Base-by-base conservation (phyloP, 2,329 filamentous ascomycete species). In the Talaromyces verruculosus region DNA sequence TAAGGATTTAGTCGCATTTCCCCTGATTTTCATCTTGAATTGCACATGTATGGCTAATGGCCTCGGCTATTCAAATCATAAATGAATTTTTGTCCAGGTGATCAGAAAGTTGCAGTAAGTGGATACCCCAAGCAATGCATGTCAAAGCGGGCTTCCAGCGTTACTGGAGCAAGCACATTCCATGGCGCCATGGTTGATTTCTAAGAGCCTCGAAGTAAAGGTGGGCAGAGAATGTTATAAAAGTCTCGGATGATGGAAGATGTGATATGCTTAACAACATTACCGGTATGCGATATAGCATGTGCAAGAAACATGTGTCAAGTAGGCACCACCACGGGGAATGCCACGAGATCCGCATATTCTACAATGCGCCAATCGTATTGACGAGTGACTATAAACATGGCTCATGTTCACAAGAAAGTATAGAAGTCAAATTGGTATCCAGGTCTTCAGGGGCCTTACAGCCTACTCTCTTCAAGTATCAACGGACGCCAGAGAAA, bases 41-140 rank as follows among this genome's bases (percentile, higher is more conserved):
- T 15, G 45, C 59, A 62, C 45, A 49, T 62, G 60, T 62, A 62
- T 35, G 25, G 19, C 35, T 13, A 35, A 35, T 13, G 28, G 33
- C 45, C 60, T 62, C 60, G 60, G 60, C 41, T 51, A 10, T 35
- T 51, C 2, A 22, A 35, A 17, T 30, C 15, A n/a, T 28, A n/a
- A 51, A 51, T 51, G 45, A 28, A 35, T 17, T 37, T 11, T n/a
- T 6, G 53, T 39, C 33, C 53, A 37, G 53, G n/a, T 57, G 53
- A 57, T 33, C 33, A 15, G 17, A 37, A 39, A 57, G 53, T 37
- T 57, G 19, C 1, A 3, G n/a, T 57, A 10, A 39, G 53, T 57
- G 53, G 33, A 17, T 57, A 39, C 53, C 15, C n/a, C 15, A 57
- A 25, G 33, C 25, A 57, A 1, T 39, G 30, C 28, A 47, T 33